These are phyloP conservation scores for Zoysia japonica DNA, from an alignment of 176 grass and related monocot species.

Conservation along the genomic window DNA sequence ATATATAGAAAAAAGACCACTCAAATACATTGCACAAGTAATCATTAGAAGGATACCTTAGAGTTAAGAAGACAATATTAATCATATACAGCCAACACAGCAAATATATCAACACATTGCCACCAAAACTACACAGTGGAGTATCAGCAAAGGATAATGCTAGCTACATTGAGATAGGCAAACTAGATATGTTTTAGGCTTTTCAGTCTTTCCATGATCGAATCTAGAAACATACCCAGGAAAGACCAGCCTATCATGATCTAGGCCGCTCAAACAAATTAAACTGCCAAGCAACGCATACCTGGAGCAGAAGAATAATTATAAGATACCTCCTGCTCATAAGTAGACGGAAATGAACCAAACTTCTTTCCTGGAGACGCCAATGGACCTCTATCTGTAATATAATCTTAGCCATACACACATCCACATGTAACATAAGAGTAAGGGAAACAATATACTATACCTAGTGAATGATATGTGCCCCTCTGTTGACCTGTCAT, in stretches of 20 bases:
- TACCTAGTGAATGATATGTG: constrained; percentile 58
- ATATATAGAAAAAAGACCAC: neutral
- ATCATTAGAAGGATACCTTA: neutral
- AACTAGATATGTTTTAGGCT: constrained; percentile 9
- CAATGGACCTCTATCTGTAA: constrained; percentile 58
- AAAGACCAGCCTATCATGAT: constrained; percentile 30
- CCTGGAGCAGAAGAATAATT: constrained; percentile 90
- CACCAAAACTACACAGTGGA: neutral
- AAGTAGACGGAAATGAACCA: constrained; percentile 58
- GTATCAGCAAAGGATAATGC: neutral
- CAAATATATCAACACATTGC: constrained; percentile 10
- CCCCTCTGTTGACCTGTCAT: constrained; percentile 65
- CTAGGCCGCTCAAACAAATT: constrained; percentile 40
- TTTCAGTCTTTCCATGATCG: constrained; percentile 29
- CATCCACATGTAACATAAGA: constrained; percentile 35
- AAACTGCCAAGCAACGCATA: constrained; percentile 65
- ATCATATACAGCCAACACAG: neutral
- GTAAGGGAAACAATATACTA: constrained; percentile 43
- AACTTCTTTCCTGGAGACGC: constrained; percentile 45
- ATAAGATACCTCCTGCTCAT: constrained; percentile 92
- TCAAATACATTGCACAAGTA: neutral
- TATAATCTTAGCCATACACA: constrained; percentile 48
- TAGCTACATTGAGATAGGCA: constrained; percentile 17
- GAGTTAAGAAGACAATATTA: neutral
- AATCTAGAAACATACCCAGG: constrained; percentile 41